A percentile compares a stretch with the other conserved stretches of the same genome.
phyloP scores from a whole-genome alignment of 2,329 filamentous ascomycete genomes.

The Rutstroemia sp. region DNA sequence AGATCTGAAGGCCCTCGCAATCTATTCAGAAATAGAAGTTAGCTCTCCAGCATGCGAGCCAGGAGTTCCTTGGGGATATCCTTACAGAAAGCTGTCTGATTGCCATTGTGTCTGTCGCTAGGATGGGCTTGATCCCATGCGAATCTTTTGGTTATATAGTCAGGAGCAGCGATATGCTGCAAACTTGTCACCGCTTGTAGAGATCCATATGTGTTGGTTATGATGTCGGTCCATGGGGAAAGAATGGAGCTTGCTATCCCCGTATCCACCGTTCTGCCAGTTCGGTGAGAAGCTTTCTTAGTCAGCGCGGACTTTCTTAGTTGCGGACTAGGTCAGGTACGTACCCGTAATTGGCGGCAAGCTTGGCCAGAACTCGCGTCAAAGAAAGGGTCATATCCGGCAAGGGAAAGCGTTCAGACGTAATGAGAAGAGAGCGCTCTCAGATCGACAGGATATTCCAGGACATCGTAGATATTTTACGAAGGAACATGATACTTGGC shows the following conservation, averaged over 20 bases:
- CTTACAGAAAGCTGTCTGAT: constrained; percentile 21
- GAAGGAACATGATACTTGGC: no score
- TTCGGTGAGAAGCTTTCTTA: neutral
- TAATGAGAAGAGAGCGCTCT: no score
- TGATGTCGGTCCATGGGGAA: constrained; percentile 5
- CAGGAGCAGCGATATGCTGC: constrained; percentile 27
- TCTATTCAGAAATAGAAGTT: constrained; percentile 12
- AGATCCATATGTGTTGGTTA: constrained; percentile 20
- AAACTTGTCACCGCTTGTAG: constrained; percentile 22
- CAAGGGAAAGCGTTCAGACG: no score
- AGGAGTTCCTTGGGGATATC: neutral
- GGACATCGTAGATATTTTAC: no score
- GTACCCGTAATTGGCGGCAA: no score
- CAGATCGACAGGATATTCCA: no score
- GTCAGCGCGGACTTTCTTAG: neutral
- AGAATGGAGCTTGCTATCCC: constrained; percentile 3
- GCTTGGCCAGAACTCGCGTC: no score
- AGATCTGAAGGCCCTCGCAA: constrained; percentile 7
- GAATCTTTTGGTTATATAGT: neutral
- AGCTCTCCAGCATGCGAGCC: constrained; percentile 12
- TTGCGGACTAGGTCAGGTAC: no score
- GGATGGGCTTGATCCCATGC: constrained; percentile 2
- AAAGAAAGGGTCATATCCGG: no score
- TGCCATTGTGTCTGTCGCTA: constrained; percentile 21
- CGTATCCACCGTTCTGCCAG: neutral